phyloP scores from a whole-genome alignment of 176 grass and related monocot genomes.

The Chloris gayana region DNA sequence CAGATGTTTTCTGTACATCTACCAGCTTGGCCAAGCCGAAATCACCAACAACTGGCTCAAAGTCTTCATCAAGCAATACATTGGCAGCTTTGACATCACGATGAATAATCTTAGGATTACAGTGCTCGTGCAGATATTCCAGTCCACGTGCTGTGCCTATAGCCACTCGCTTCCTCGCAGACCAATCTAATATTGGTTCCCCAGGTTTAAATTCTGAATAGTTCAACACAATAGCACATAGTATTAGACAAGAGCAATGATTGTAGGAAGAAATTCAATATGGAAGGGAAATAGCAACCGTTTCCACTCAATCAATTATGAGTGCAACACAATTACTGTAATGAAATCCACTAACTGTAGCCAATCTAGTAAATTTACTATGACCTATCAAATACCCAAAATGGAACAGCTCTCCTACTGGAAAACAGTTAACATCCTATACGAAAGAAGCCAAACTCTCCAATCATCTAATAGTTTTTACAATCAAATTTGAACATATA shows the following conservation, averaged over 20 bases:
- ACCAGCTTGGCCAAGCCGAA: constrained; percentile 94
- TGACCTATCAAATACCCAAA: not conserved
- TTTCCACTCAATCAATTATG: constrained; percentile 13
- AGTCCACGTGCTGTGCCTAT: constrained; percentile 90
- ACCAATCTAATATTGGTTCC: constrained; percentile 86
- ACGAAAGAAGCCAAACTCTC: not conserved
- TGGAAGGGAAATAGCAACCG: constrained; percentile 6
- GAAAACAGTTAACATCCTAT: not conserved
- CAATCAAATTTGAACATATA: not conserved
- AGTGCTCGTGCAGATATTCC: constrained; percentile 97
- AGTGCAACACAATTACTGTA: constrained; percentile 24
- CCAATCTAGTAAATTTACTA: not conserved
- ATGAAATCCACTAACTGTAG: constrained; percentile 12
- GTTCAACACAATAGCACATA: constrained; percentile 24
- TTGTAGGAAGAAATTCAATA: not conserved
- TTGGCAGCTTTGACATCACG: constrained; percentile 97
- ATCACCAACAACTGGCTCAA: constrained; percentile 91
- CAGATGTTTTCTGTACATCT: constrained; percentile 92
- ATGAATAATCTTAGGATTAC: constrained; percentile 97
- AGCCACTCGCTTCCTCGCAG: constrained; percentile 82
- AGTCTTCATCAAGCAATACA: constrained; percentile 91
- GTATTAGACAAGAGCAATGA: constrained; percentile 1
- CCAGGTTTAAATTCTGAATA: constrained; percentile 90
- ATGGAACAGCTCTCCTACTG: not conserved
- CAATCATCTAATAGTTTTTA: constrained; percentile 17